Conservation (phyloP, 768 basidiomycete genomes). For the Leccinum sublutescens region DNA sequence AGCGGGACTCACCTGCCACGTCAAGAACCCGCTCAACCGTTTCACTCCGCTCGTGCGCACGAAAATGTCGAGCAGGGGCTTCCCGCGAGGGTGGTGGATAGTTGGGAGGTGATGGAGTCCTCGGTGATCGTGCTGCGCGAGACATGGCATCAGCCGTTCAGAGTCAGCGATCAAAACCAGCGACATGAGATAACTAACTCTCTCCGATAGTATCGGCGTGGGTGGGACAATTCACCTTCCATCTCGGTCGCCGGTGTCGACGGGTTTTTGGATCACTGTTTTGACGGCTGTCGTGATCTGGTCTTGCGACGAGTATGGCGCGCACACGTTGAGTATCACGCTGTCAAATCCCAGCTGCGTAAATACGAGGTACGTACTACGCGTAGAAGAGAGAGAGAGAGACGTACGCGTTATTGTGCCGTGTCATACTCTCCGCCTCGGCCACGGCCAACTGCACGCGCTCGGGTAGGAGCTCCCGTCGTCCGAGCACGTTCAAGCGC, state of each 20-base stretch:
- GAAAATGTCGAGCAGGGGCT: constrained; percentile 84
- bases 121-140: constrained; percentile 55
- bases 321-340: constrained; percentile 86
- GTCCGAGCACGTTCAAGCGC: constrained; percentile 79
- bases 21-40: constrained; percentile 63
- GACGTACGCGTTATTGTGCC: constrained; percentile 62
- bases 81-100: constrained; percentile 62
- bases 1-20: constrained; percentile 81
- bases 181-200: constrained; percentile 2
- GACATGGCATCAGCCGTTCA: background rate
- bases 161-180: background rate
- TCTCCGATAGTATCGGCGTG: too few species aligned
- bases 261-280: constrained; percentile 31
- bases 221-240: constrained; percentile 17
- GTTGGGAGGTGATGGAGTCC: constrained; percentile 59
- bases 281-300: constrained; percentile 82
- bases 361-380: background rate
- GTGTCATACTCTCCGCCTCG: constrained; percentile 76
- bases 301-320: constrained; percentile 89
- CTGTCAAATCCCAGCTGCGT: constrained; percentile 40
- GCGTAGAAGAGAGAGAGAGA: background rate
- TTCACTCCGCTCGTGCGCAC: constrained; percentile 89
- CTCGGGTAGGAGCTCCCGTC: constrained; percentile 71
- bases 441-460: constrained; percentile 64
- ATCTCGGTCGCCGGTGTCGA: constrained; percentile 33